Evolutionary conservation across 495 filamentous ascomycete genomes (phyloP).

Genomic region (Thozetella sp.): DNA sequence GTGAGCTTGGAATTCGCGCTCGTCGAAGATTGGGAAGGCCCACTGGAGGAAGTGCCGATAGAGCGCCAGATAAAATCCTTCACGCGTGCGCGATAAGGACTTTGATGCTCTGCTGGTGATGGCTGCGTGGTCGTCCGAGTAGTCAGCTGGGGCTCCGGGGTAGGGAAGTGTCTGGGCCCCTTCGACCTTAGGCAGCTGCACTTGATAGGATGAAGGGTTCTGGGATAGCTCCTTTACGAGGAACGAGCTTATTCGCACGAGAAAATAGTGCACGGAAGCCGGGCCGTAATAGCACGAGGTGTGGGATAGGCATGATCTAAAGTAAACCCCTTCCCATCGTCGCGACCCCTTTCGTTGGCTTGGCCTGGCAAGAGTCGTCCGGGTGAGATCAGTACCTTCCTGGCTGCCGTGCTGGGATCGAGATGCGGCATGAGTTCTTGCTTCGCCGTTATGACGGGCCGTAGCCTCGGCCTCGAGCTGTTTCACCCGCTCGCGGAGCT

Average conservation of each 20-base stretch:
- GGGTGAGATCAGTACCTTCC: too few species aligned
- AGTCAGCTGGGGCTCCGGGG: not conserved
- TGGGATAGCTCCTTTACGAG: not conserved
- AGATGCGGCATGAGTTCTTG: not conserved
- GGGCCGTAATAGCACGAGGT: not conserved
- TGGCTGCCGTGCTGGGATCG: too few species aligned
- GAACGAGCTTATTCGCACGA: not conserved
- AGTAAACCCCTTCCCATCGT: not conserved
- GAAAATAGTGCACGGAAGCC: not conserved
- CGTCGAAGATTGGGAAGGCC: constrained; percentile 34
- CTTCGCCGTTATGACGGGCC: not conserved
- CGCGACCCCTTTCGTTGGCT: not conserved
- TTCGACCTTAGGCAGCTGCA: not conserved
- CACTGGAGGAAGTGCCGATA: constrained; percentile 48
- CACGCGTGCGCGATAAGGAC: constrained; percentile 24
- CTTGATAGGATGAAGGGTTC: not conserved
- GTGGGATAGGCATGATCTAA: not conserved
- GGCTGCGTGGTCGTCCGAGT: not conserved
- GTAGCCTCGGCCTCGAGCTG: not conserved
- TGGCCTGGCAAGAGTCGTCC: too few species aligned
- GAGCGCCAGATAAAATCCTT: constrained; percentile 42
- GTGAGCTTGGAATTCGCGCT: constrained; percentile 43
- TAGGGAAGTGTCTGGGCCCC: not conserved
- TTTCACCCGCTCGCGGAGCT: not conserved
- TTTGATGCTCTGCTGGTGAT: not conserved